These are phyloP conservation scores for Hirsutella minnesotensis DNA, from an alignment of 2,329 filamentous ascomycete species.

Conservation along the genomic window DNA sequence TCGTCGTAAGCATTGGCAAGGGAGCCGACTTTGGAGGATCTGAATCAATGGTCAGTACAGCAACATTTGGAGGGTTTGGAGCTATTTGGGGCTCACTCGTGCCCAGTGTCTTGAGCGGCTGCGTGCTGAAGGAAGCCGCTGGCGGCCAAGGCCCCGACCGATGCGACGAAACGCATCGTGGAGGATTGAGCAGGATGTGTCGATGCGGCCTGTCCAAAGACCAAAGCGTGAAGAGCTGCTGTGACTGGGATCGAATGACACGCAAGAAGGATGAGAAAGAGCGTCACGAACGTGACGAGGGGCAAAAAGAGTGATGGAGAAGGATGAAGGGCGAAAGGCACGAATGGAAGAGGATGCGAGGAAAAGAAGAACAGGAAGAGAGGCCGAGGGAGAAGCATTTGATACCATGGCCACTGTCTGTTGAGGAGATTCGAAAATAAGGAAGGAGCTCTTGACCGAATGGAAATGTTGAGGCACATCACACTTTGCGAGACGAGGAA, in stretches of 20 bases:
- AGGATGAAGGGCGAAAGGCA: not conserved
- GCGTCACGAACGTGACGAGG: not conserved
- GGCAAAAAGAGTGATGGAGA: constrained; percentile 3
- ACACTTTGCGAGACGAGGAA: too few relatives aligned
- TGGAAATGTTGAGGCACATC: not conserved
- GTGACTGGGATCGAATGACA: constrained; percentile 2
- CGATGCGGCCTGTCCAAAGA: not conserved
- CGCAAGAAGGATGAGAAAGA: constrained; percentile 7
- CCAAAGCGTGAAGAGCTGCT: not conserved
- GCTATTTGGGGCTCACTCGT: constrained; percentile 18
- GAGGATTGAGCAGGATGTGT: constrained; percentile 1
- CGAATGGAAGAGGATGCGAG: not conserved
- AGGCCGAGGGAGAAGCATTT: not conserved
- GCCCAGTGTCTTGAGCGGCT: constrained; percentile 18
- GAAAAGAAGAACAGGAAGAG: not conserved
- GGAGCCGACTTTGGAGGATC: constrained; percentile 7
- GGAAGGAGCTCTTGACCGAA: not conserved
- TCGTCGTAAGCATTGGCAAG: constrained; percentile 4
- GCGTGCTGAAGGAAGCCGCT: constrained; percentile 20
- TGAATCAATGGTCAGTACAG: constrained; percentile 5
- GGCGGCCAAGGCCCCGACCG: constrained; percentile 23
- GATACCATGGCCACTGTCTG: not conserved
- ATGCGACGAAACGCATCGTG: constrained; percentile 26
- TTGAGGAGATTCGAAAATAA: not conserved
- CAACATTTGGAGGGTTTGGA: not conserved